Base-by-base conservation (phyloP, 306 rosid species). In the Cicer judaicum region DNA sequence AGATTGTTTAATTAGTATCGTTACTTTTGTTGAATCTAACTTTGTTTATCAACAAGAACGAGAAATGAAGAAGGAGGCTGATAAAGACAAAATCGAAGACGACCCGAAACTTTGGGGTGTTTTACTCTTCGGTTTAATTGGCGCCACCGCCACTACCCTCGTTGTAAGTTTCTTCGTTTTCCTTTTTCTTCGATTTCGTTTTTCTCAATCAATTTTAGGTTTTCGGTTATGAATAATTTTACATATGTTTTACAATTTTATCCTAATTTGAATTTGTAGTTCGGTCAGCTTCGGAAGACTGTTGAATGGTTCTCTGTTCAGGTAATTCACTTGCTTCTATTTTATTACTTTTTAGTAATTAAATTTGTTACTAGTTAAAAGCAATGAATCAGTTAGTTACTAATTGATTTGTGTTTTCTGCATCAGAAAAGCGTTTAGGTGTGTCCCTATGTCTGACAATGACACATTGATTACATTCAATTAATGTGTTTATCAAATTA, bases 141-240 rank as follows among this genome's bases (percentile, higher is more conserved):
- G 96, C 68, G 99, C 98, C 87, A 85, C 98, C 63, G 92, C 82
- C 79, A 85, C 96, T 44, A 95, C 99, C 61, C 79, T 89, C 34
- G 96, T 96, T 24, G 97, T 95, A 79, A 89, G 89, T 72, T 10
- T 75, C 15, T 70, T 4, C 50, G 40, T 41, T 1, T 11, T 54
- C 12, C 15, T 19, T 39, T 21, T 13, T 52, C 15, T 60, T 46
- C 44, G 7, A 73, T 80, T 74, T 34, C 36, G 38, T 24, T 21
- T 44, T 16, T 67, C 74, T 57, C 29, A 15, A 14, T 38, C 61
- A 13, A 49, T 67, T 38, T 48, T 56, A 49, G 57, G 21, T 39
- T 72, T 67, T 60, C 18, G 42, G 3, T 60, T 10, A 3, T 29
- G 34, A 29, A 29, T 3, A 3, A 3, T 29, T 29, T 29, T 29